phyloP scores from a whole-genome alignment of 495 filamentous ascomycete genomes.

The Pyrenula massariospora region DNA sequence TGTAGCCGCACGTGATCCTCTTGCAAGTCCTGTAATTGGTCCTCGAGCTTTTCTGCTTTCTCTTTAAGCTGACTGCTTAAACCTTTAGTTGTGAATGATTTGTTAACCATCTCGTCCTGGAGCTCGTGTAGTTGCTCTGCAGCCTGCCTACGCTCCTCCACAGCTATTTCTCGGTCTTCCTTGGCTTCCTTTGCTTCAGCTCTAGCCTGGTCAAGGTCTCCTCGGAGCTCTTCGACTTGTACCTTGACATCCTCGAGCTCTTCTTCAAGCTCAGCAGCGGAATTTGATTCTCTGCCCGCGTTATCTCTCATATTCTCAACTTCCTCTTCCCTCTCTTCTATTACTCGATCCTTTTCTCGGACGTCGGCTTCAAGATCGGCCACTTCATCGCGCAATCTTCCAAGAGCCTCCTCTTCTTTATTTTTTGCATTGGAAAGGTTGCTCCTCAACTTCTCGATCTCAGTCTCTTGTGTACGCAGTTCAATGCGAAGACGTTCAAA shows the following conservation, averaged over 20 bases:
- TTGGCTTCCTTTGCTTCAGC: constrained; percentile 45
- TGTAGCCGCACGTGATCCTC: constrained; percentile 42
- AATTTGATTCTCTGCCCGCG: constrained; percentile 37
- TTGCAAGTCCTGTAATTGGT: constrained; percentile 47
- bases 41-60: constrained; percentile 50
- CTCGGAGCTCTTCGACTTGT: constrained; percentile 48
- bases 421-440: constrained; percentile 32
- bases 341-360: constrained; percentile 50
- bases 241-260: constrained; percentile 43
- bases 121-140: constrained; percentile 45
- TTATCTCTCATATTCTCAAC: constrained; percentile 48
- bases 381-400: constrained; percentile 55
- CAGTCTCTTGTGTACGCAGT: constrained; percentile 41
- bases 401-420: constrained; percentile 38
- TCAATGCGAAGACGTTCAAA: constrained; percentile 49
- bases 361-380: constrained; percentile 55
- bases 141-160: constrained; percentile 41
- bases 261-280: constrained; percentile 36
- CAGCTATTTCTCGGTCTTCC: constrained; percentile 48
- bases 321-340: constrained; percentile 56
- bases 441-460: constrained; percentile 33
- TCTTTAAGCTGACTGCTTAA: constrained; percentile 66
- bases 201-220: constrained; percentile 38
- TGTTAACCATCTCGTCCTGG: constrained; percentile 67
- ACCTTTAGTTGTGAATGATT: constrained; percentile 66